Percentiles rank a stretch among this genome's conserved stretches.
These are phyloP conservation scores for Usnea hakonensis DNA, from an alignment of 495 filamentous ascomycete genomes.

Conservation along the genomic window DNA sequence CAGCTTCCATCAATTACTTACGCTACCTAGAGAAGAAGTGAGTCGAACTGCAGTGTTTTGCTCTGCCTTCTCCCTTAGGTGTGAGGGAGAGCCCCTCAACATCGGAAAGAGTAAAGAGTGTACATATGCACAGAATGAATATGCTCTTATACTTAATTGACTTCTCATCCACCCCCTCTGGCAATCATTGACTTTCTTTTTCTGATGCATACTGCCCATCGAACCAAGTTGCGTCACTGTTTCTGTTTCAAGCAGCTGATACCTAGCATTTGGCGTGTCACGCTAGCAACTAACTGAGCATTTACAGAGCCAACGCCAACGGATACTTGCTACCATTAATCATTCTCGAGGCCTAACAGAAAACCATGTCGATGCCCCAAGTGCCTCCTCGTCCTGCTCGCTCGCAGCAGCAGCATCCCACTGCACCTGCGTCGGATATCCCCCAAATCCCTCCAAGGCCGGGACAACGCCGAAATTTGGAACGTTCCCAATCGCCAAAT, in stretches of 20 bases:
- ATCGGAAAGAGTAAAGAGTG: constrained; percentile 7
- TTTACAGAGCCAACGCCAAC: constrained; percentile 4
- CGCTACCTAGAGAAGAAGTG: constrained; percentile 1
- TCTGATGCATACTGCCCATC: neutral
- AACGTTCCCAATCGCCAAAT: constrained; percentile 72
- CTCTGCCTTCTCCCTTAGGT: neutral
- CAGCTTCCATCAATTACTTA: neutral
- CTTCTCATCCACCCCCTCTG: neutral
- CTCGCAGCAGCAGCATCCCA: constrained; percentile 36
- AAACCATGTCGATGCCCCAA: constrained; percentile 41
- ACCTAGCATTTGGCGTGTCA: constrained; percentile 3
- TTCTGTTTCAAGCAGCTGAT: constrained; percentile 6
- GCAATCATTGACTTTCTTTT: neutral
- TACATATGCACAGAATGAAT: constrained; percentile 6
- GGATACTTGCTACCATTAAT: neutral
- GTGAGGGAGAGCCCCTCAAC: neutral
- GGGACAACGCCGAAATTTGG: constrained; percentile 45
- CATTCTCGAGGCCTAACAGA: neutral
- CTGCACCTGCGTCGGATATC: constrained; percentile 30
- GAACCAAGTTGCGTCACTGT: neutral
- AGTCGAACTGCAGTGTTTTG: constrained; percentile 2
- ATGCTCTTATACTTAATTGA: constrained; percentile 6
- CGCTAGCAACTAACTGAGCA: constrained; percentile 2
- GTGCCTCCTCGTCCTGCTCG: constrained; percentile 46
- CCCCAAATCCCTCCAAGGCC: constrained; percentile 66